A percentile compares a stretch with the other conserved stretches of the same genome.
Conservation (phyloP, 2,329 filamentous ascomycete genomes). For the Penicillium decumbens region DNA sequence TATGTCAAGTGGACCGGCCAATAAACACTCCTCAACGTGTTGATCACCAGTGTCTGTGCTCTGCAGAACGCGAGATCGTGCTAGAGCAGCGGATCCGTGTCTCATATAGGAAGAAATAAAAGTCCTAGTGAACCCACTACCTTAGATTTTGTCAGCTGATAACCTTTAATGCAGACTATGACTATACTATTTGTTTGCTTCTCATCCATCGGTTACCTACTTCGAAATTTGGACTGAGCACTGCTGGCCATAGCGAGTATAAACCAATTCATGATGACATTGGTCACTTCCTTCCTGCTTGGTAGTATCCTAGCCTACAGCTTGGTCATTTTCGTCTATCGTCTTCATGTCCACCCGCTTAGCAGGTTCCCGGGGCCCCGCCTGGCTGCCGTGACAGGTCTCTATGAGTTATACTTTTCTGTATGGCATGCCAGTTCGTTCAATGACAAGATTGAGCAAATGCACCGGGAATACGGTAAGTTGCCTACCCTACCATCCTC, state of each 20-base stretch:
- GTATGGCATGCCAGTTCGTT: constrained; percentile 14
- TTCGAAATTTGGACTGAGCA: neutral
- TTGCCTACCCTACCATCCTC: neutral
- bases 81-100: constrained; percentile 7
- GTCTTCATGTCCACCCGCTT: constrained; percentile 21
- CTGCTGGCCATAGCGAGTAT: neutral
- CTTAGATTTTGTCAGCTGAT: neutral
- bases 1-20: constrained; percentile 3
- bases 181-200: neutral
- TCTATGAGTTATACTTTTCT: constrained; percentile 22
- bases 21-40: neutral
- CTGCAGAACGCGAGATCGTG: neutral
- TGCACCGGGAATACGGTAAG: constrained; percentile 20
- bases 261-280: constrained; percentile 1
- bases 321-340: constrained; percentile 18
- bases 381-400: constrained; percentile 18
- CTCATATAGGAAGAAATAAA: neutral
- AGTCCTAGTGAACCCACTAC: neutral
- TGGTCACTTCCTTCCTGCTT: constrained; percentile 19
- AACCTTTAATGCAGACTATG: neutral
- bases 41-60: neutral
- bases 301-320: constrained; percentile 21
- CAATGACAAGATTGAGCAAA: constrained; percentile 16
- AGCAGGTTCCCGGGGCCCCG: constrained; percentile 21
- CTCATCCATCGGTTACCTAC: neutral